Base-by-base conservation (phyloP, 495 filamentous ascomycete genomes). In the Cetradonia linearis region DNA sequence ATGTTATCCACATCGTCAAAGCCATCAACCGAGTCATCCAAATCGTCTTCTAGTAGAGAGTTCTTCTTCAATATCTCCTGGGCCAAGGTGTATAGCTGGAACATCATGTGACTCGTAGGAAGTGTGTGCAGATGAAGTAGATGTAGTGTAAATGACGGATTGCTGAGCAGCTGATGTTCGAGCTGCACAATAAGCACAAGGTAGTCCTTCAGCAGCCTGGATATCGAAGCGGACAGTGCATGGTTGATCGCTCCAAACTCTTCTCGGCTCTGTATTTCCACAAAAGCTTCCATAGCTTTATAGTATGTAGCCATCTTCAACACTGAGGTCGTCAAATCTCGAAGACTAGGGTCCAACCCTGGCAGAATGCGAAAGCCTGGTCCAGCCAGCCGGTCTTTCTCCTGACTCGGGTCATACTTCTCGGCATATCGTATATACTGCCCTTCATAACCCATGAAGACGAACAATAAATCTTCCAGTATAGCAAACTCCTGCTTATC, bases 381-480 rank as follows among this genome's bases (percentile, higher is more conserved):
- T 0, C 94, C 93, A 1, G 82, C 77, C 55, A 97, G 74, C 20
- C 91, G 83, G 69, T 93, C 89, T 62, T 90, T 91, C 70, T 98
- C 93, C 14, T 83, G 78, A 7, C 78, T 71, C 0, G 93, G 89
- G 61, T 95, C 86, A 71, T 95, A 96, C 3, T 82, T 79, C 58
- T 83, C 83, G 40, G 78, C 77, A 65, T 89, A 97, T 61, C 91
- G 89, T 64, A 97, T 87, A 70, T 96, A 96, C 70, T 95, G 90
- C 31, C 93, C 93, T 73, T 98, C 93, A 62, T 89, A 94, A n/a
- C 93, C 93, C 92, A 97, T 96, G 64, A 96, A 92, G 4, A 94
- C 90, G 70, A 90, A 96, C 37, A 96, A 70, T 25, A 98, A 73
- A 66, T 98, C 93, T 64, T 96, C 91, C 55, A 97, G 73, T 13